Conservation (phyloP, 192 early-diverging fungal species). For the Backusella australiensis region DNA sequence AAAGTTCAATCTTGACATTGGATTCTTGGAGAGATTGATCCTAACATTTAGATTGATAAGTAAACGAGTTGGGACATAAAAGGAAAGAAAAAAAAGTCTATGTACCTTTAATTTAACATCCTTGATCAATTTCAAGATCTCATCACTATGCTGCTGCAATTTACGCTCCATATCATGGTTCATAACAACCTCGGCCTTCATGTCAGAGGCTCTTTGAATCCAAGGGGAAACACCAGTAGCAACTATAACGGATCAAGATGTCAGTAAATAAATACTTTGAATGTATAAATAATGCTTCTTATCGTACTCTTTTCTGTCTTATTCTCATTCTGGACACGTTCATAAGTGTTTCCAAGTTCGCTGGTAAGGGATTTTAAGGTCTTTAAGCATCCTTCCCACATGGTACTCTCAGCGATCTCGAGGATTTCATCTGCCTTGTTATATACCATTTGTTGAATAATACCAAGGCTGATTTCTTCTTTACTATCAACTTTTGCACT, state of each 20-base stretch:
- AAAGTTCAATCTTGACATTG: constrained; percentile 69
- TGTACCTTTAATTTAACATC: constrained; percentile 73
- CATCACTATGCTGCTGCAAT: constrained; percentile 70
- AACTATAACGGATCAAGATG: constrained; percentile 31
- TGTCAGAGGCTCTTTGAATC: constrained; percentile 68
- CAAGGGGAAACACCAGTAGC: constrained; percentile 64
- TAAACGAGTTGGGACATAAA: neutral
- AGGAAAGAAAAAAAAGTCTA: neutral
- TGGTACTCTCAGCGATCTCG: constrained; percentile 51
- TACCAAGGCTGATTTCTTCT: constrained; percentile 36
- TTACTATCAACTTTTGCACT: constrained; percentile 44
- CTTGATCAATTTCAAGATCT: constrained; percentile 75
- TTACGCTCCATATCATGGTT: constrained; percentile 79
- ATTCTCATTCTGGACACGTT: constrained; percentile 48
- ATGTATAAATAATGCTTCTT: neutral
- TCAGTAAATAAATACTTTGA: neutral
- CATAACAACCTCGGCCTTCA: constrained; percentile 77
- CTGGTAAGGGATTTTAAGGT: constrained; percentile 43
- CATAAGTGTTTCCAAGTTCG: constrained; percentile 43
- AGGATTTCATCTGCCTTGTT: constrained; percentile 57
- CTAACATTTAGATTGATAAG: constrained; percentile 19
- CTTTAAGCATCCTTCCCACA: constrained; percentile 59
- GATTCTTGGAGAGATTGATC: constrained; percentile 77
- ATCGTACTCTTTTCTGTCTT: constrained; percentile 48
- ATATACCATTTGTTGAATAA: constrained; percentile 55